Evolutionary conservation across 2,329 filamentous ascomycete species (phyloP).

Genomic region (Zelopaecilomyces penicillatus): DNA sequence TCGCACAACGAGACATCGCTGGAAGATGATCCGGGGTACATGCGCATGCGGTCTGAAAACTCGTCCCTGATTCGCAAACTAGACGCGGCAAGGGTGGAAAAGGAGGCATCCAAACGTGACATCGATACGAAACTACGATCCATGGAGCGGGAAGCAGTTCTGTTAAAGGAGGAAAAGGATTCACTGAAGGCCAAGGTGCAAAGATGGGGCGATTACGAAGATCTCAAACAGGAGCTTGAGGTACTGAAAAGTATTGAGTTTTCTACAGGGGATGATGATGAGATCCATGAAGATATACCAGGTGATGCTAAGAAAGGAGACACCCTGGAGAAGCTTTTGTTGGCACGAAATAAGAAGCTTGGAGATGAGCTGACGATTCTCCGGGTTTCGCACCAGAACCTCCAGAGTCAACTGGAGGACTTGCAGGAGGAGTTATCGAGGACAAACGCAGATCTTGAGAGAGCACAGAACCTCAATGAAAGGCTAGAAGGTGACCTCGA

Average conservation of each 20-base stretch:
- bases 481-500: slow-evolving; percentile 90
- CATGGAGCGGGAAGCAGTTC: slow-evolving; percentile 69
- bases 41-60: slow-evolving; percentile 87
- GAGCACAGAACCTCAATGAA: slow-evolving; percentile 72
- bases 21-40: slow-evolving; percentile 83
- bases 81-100: slow-evolving; percentile 74
- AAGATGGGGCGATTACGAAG: slow-evolving; percentile 90
- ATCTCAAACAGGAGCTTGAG: slow-evolving; percentile 91
- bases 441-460: slow-evolving; percentile 80
- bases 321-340: slow-evolving; percentile 79
- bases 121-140: slow-evolving; percentile 67
- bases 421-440: slow-evolving; percentile 77
- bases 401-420: slow-evolving; percentile 69
- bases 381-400: slow-evolving; percentile 86
- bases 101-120: slow-evolving; percentile 68
- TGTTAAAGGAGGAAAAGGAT: slow-evolving; percentile 74
- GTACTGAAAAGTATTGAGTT: slow-evolving; percentile 98
- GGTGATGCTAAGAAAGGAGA: slow-evolving; percentile 49
- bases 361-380: slow-evolving; percentile 88
- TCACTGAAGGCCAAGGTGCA: slow-evolving; percentile 70
- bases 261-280: slow-evolving; percentile 78
- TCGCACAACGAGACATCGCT: slow-evolving; percentile 53
- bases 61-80: slow-evolving; percentile 83
- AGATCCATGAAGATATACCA: slow-evolving; percentile 37
- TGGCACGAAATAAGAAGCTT: slow-evolving; percentile 93